These are phyloP conservation scores for Yamadazyma epiphylla DNA, from an alignment of 1,139 yeast genomes.

Conservation along the genomic window DNA sequence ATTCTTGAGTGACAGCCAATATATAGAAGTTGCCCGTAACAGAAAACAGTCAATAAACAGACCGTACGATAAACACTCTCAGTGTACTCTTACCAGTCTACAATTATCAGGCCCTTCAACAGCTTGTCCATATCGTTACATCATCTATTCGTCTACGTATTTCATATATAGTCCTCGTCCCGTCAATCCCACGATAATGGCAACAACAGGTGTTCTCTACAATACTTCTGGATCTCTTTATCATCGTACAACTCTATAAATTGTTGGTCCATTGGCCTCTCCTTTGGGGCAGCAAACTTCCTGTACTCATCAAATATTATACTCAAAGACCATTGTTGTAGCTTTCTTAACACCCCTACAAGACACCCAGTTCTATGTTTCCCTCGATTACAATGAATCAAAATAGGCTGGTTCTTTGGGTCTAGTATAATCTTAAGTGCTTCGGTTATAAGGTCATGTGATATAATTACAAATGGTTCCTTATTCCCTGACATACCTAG, in stretches of 20 bases:
- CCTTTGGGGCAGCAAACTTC: slow-evolving; percentile 91
- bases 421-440: slow-evolving; percentile 79
- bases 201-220: slow-evolving; percentile 51
- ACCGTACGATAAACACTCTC: too few relatives aligned
- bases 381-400: slow-evolving; percentile 94
- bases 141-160: too few relatives aligned
- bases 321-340: slow-evolving; percentile 89
- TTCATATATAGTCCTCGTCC: too few relatives aligned
- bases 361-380: slow-evolving; percentile 96
- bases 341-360: slow-evolving; percentile 83
- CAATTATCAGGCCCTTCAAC: too few relatives aligned
- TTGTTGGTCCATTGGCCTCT: slow-evolving; percentile 91
- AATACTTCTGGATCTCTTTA: slow-evolving; percentile 50
- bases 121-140: too few relatives aligned
- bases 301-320: slow-evolving; percentile 94
- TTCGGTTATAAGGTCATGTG: slow-evolving; percentile 70
- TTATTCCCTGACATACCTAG: slow-evolving; percentile 95
- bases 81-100: too few relatives aligned
- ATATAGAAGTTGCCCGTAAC: too few relatives aligned
- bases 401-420: slow-evolving; percentile 83
- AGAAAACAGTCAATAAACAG: too few relatives aligned
- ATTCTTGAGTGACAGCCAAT: too few relatives aligned
- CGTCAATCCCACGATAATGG: slow-evolving; percentile 65
- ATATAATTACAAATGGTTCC: slow-evolving; percentile 87
- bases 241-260: slow-evolving; percentile 87